phyloP scores from a whole-genome alignment of 768 basidiomycete species.

The Dioszegia aurantiaca region DNA sequence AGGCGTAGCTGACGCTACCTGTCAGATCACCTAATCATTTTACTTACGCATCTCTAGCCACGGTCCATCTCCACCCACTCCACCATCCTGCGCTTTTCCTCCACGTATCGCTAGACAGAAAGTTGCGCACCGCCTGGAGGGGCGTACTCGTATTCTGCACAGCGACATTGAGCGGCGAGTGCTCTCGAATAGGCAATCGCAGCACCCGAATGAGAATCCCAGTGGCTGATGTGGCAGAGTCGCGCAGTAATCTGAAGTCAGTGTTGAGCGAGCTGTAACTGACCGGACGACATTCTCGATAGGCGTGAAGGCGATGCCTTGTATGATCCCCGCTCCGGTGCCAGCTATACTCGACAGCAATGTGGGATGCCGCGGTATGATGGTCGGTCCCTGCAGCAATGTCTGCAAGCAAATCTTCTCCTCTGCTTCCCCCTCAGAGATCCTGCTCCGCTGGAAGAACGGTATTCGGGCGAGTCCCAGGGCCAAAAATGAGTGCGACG shows the following conservation, averaged over 20 bases:
- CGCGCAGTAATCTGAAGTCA: slow-evolving; percentile 26
- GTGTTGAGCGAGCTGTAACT: slow-evolving; percentile 3
- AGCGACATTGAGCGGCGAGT: slow-evolving; percentile 9
- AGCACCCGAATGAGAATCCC: slow-evolving; percentile 21
- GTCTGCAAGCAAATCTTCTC: slow-evolving; percentile 32
- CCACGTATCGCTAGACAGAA: slow-evolving; percentile 40
- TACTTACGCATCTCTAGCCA: slow-evolving; percentile 45
- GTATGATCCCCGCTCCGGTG: slow-evolving; percentile 43
- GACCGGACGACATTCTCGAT: slow-evolving; percentile 50
- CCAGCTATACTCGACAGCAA: slow-evolving; percentile 46
- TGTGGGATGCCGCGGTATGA: slow-evolving; percentile 46
- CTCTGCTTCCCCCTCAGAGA: background rate
- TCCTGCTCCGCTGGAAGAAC: slow-evolving; percentile 57
- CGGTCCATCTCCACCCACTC: slow-evolving; percentile 47
- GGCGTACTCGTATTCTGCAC: slow-evolving; percentile 23
- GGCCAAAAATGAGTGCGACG: slow-evolving; percentile 47
- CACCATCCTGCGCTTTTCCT: slow-evolving; percentile 41
- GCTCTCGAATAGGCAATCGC: slow-evolving; percentile 21
- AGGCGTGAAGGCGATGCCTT: slow-evolving; percentile 47
- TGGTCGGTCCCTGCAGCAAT: slow-evolving; percentile 30
- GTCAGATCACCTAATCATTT: slow-evolving; percentile 1
- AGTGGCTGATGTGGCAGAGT: slow-evolving; percentile 36
- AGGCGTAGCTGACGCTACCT: slow-evolving; percentile 37
- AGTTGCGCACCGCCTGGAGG: slow-evolving; percentile 30
- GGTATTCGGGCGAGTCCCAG: slow-evolving; percentile 29